Base-by-base conservation (phyloP, 495 filamentous ascomycete species). In the Podospora pseudocomata region DNA sequence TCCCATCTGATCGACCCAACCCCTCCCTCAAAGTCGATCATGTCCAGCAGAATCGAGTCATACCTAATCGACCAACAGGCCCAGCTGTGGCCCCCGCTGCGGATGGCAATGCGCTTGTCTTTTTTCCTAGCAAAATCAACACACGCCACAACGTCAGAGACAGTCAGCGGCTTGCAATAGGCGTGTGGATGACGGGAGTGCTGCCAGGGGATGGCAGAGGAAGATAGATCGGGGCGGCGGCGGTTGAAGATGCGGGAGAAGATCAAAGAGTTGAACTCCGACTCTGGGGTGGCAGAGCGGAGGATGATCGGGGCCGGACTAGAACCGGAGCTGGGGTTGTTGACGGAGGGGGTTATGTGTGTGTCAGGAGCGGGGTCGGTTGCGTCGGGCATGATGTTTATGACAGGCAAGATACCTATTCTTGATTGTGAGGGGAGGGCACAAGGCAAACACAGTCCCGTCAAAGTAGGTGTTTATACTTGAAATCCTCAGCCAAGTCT, bases 41-140 rank as follows among this genome's bases (percentile, higher is more conserved):
- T 20, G 65, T 87, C 85, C 15, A 86, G 71, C 5, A 87, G 71
- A 32, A 87, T 80, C 0, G 85, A 82, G 64, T 84, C 74, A 11
- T 83, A 77, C 1, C 82, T 77, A 0, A 86, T 79, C 65, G 79
- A 82, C 85, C 85, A 87, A 0, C 76, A 83, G 0, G 82, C 81
- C 82, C 80, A 85, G 27, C 79, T 81, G 67, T 87, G 85, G 0
- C 85, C 85, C n/a, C 85, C 85, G 4, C 82, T 83, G 11, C 85
- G 77, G 28, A 87, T 80, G 3, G 82, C 81, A 18, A 87, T 76
- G 0, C 81, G 73, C 58, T 72, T 80, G 4, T 76, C 70, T n/a
- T 68, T 55, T n/a, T 76, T 64, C 0, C 65, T 75, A 1, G 85
- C 85, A 15, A 86, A 68, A 58, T 80, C 69, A 0, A 87, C 83